Evolutionary conservation across 2,329 filamentous ascomycete species (phyloP).

Genomic region (Boeremia lycopersici): DNA sequence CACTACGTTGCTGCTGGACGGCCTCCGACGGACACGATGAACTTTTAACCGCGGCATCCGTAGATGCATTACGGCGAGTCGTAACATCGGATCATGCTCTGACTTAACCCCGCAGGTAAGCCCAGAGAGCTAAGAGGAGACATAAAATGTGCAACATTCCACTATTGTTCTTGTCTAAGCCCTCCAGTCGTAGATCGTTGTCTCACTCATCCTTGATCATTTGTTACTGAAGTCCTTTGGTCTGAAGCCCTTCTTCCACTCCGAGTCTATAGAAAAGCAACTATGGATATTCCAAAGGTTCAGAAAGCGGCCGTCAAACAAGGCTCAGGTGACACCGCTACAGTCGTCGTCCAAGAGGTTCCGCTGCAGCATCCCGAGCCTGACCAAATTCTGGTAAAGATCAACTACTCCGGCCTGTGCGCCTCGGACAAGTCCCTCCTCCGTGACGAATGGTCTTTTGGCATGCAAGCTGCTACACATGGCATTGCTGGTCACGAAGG

Average conservation of each 20-base stretch:
- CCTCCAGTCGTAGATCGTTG: background rate
- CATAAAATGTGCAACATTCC: background rate
- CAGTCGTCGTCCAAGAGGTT: slow-evolving; percentile 37
- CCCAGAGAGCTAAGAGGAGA: background rate
- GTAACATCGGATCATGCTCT: background rate
- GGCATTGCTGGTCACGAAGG: slow-evolving; percentile 75
- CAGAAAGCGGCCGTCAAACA: slow-evolving; percentile 47
- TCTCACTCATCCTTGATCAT: background rate
- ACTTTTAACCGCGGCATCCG: background rate
- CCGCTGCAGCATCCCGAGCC: slow-evolving; percentile 49
- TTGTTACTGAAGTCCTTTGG: background rate
- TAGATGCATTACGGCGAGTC: background rate
- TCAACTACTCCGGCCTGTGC: slow-evolving; percentile 64
- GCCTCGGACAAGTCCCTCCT: slow-evolving; percentile 56
- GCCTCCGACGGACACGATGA: background rate
- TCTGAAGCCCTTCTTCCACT: slow-evolving; percentile 18
- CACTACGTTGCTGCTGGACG: too few species aligned
- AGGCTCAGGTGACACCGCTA: slow-evolving; percentile 30
- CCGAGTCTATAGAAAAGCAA: background rate
- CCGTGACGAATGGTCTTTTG: slow-evolving; percentile 43
- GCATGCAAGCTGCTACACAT: slow-evolving; percentile 72
- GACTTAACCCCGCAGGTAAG: background rate
- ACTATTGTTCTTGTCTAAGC: background rate
- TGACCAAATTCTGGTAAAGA: slow-evolving; percentile 61
- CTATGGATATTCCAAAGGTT: slow-evolving; percentile 39